Evolutionary conservation across 169 alveolate species (phyloP).

Genomic region (Cryptosporidium ryanae): DNA sequence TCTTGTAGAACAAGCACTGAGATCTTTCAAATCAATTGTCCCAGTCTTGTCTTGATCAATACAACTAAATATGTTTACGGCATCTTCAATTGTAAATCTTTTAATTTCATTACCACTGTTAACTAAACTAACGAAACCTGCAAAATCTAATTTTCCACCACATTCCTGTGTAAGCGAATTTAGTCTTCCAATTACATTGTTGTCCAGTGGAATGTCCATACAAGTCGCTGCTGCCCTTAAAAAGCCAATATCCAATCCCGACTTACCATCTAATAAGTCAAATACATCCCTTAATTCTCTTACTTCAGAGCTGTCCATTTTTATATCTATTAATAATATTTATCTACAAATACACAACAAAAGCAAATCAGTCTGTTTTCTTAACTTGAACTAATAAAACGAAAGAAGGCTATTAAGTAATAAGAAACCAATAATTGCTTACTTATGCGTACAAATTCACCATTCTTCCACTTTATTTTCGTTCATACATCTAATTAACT

Average conservation of each 20-base stretch:
- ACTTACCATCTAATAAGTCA: conserved; percentile 64
- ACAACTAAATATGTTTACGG: conserved; percentile 56
- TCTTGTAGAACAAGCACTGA: conserved; percentile 77
- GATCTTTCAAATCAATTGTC: conserved; percentile 66
- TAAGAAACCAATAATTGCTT: too few species aligned
- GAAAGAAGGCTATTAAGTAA: too few species aligned
- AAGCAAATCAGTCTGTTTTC: too few species aligned
- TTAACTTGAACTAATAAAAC: too few species aligned
- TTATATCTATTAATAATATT: too few species aligned
- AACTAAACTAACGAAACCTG: conserved; percentile 69
- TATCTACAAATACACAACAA: too few species aligned
- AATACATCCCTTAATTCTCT: conserved; percentile 70
- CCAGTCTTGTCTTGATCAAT: conserved; percentile 66
- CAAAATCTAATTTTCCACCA: conserved; percentile 72
- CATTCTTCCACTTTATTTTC: too few species aligned
- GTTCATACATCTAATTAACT: too few species aligned
- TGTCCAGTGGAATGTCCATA: conserved; percentile 71
- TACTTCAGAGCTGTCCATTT: conserved; percentile 65
- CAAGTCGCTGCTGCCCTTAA: conserved; percentile 71
- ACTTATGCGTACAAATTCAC: too few species aligned
- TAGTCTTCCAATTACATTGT: conserved; percentile 62
- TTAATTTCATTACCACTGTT: conserved; percentile 59
- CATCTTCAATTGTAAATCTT: conserved; percentile 64
- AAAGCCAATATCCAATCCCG: conserved; percentile 70
- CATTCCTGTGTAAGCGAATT: conserved; percentile 66